Conservation (phyloP, 169 alveolate species). For the Babesia sp. region DNA sequence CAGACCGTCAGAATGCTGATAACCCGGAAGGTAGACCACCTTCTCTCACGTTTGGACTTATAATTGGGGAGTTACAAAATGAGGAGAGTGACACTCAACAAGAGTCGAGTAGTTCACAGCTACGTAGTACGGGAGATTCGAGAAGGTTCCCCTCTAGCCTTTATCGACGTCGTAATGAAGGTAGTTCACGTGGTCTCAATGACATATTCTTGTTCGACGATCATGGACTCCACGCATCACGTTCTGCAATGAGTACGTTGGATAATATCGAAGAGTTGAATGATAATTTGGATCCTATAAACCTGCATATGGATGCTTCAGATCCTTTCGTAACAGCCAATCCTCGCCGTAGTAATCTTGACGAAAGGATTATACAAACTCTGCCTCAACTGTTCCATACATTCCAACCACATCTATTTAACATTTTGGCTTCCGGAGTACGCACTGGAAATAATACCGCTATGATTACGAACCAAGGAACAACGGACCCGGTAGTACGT, state of each 20-base stretch:
- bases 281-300: constrained; percentile 1
- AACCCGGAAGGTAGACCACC: not conserved
- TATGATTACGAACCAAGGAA: not conserved
- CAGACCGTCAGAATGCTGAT: not conserved
- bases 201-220: constrained; percentile 26
- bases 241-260: not conserved
- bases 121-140: not conserved
- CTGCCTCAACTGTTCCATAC: constrained; percentile 56
- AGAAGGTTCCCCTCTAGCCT: constrained; percentile 21
- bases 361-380: constrained; percentile 34
- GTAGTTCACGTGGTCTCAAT: constrained; percentile 3
- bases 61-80: constrained; percentile 43
- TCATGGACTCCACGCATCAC: constrained; percentile 1
- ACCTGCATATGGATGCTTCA: not conserved
- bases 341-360: constrained; percentile 4
- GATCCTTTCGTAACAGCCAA: not conserved
- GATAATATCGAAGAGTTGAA: not conserved
- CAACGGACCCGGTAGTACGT: not conserved
- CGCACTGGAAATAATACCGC: not conserved
- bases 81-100: constrained; percentile 6
- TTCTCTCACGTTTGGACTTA: constrained; percentile 46
- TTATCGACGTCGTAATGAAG: constrained; percentile 5
- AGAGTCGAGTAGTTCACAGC: not conserved
- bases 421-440: constrained; percentile 9
- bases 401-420: constrained; percentile 26